Evolutionary conservation across 306 rosid genomes (phyloP).

Genomic region (Crataegus laevigata): DNA sequence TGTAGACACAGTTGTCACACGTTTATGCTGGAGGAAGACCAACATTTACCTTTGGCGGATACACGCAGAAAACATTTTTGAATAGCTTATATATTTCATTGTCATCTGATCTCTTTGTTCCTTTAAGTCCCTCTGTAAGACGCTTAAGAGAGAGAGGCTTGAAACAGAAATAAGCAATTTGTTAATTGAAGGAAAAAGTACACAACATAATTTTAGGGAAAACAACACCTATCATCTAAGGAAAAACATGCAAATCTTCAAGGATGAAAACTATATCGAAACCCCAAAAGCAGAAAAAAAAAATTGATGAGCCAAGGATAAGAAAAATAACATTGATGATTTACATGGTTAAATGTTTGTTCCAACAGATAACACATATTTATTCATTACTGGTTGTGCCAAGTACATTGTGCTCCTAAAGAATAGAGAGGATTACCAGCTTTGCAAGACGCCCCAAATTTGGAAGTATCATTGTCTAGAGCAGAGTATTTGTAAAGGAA

Average conservation of each 20-base stretch:
- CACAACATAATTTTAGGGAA: not conserved
- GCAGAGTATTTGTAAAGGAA: not conserved
- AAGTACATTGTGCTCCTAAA: not conserved
- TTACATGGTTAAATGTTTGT: too few species aligned
- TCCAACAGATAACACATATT: not conserved
- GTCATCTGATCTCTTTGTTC: conserved; percentile 59
- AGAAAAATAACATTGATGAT: not conserved
- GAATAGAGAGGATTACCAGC: conserved; percentile 59
- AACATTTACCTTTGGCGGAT: conserved; percentile 74
- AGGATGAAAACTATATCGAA: not conserved
- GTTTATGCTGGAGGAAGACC: not conserved
- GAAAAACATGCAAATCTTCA: not conserved
- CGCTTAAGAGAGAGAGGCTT: conserved; percentile 88
- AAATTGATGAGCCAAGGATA: not conserved
- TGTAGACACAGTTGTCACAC: not conserved
- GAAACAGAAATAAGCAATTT: conserved; percentile 3
- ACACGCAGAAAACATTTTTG: conserved; percentile 57
- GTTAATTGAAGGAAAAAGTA: not conserved
- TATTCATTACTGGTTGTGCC: not conserved
- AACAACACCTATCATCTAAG: not conserved
- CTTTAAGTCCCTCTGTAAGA: conserved; percentile 73
- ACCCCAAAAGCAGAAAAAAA: not conserved
- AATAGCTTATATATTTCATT: conserved; percentile 71
- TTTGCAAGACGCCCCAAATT: conserved; percentile 70
- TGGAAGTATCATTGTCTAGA: conserved; percentile 95